Base-by-base conservation (phyloP, 805 yeast genomes). In the Candida rishiriensis region DNA sequence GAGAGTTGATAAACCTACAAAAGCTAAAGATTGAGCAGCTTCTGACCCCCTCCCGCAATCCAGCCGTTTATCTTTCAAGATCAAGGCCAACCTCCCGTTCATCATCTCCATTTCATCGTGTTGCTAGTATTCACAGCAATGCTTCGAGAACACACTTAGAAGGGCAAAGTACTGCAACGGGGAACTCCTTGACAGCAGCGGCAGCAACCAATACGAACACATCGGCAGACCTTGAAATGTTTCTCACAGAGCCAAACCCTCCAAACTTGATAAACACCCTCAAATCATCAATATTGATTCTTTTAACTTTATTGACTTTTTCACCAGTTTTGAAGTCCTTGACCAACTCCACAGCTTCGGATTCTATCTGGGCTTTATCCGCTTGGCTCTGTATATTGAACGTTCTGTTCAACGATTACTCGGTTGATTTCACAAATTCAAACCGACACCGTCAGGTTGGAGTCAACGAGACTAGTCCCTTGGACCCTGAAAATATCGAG, bases 341-440 rank as follows among this genome's bases (percentile, higher is more conserved):
- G 36, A 88, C 97, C 0, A 79, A 81, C 55, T 85, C 96, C 0
- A 88, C 97, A 0, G 80, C 97, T 0, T 84, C 93, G 0, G 98
- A 93, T 66, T 88, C 97, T 13, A 88, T 93, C 47, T 91, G 98
- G 97, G 89, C 96, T 0, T 64, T 93, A 4, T 79, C 95, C 8
- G 80, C 83, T 38, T 84, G 96, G 81, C 69, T 93, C 13, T 81
- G 86, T 29, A 53, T 88, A 10, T 67, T 81, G 36, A 88, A 88
- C 55, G 66, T 89, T 3, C 57, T 82, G 21, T 72, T 81, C 53
- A 81, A 83, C 57, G 87, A 87, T 63, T 83, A 85, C 60, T 74
- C 85, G 32, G 69, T 76, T 55, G 77, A 76, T 49, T 58, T 74
- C n/a, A 53, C 55, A 1, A 40, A 50, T 2, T 37, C 47, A 12